These are phyloP conservation scores for Mycena amicta DNA, from an alignment of 768 basidiomycete species.

Conservation along the genomic window DNA sequence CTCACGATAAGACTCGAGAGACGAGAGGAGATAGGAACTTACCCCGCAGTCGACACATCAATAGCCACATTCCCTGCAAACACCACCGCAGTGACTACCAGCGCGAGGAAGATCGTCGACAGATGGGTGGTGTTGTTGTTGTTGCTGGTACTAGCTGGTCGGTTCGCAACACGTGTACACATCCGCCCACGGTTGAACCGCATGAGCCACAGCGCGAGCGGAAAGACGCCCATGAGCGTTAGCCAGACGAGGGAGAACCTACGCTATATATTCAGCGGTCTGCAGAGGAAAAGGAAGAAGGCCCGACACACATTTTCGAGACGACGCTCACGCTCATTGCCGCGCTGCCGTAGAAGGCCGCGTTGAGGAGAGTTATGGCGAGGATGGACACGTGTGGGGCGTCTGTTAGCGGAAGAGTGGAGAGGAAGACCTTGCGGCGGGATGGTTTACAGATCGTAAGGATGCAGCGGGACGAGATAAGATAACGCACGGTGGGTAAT, in stretches of 20 bases:
- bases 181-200: conserved; percentile 69
- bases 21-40: conserved; percentile 21
- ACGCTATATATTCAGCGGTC: neutral
- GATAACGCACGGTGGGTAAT: conserved; percentile 40
- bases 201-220: conserved; percentile 58
- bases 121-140: conserved; percentile 36
- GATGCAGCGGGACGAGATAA: neutral
- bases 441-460: neutral
- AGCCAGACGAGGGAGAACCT: conserved; percentile 74
- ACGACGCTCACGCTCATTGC: conserved; percentile 54
- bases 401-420: conserved; percentile 48
- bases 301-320: conserved; percentile 53
- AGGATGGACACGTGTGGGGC: conserved; percentile 56
- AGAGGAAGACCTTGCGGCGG: conserved; percentile 39
- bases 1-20: neutral
- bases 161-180: too few species aligned
- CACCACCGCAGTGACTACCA: conserved; percentile 44
- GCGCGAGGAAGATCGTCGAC: conserved; percentile 41
- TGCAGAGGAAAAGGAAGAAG: neutral
- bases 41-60: conserved; percentile 60
- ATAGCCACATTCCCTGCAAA: conserved; percentile 64
- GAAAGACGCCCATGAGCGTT: conserved; percentile 65
- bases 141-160: neutral
- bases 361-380: conserved; percentile 51
- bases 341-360: conserved; percentile 58